Percentiles rank a stretch among this genome's conserved stretches.
Evolutionary conservation across 1,139 yeast genomes (phyloP).

Genomic region (Debaryomyces robertsiae): DNA sequence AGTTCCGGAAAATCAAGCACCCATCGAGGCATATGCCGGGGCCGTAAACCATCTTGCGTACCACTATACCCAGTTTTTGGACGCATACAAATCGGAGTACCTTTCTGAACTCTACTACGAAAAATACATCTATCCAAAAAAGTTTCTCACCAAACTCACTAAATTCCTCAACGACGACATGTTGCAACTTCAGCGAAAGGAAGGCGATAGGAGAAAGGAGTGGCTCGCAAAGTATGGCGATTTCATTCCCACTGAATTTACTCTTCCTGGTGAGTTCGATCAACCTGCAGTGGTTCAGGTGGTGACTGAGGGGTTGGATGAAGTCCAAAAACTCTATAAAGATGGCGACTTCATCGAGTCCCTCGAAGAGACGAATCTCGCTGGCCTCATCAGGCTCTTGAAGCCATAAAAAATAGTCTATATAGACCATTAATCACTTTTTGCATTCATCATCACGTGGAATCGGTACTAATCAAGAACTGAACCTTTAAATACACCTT

Average conservation of each 20-base stretch:
- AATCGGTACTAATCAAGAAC: too few species aligned
- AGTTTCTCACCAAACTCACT: slow-evolving; percentile 34
- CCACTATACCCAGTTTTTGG: slow-evolving; percentile 41
- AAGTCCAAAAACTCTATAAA: slow-evolving; percentile 25
- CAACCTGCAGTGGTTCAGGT: slow-evolving; percentile 47
- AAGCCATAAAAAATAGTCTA: not conserved
- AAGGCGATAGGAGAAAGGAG: slow-evolving; percentile 34
- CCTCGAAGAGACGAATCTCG: slow-evolving; percentile 26
- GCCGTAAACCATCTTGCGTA: slow-evolving; percentile 34
- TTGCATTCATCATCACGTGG: too few species aligned
- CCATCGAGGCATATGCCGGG: slow-evolving; percentile 27
- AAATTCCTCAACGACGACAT: slow-evolving; percentile 40
- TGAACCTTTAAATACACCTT: too few species aligned
- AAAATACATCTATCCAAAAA: slow-evolving; percentile 42
- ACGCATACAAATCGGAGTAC: slow-evolving; percentile 40
- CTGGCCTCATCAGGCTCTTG: slow-evolving; percentile 17
- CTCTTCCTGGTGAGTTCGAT: slow-evolving; percentile 41
- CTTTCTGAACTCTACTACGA: slow-evolving; percentile 45
- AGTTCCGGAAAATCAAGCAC: slow-evolving; percentile 18
- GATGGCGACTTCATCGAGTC: slow-evolving; percentile 15
- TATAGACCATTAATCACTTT: too few species aligned
- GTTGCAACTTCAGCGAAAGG: slow-evolving; percentile 36
- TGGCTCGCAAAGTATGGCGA: slow-evolving; percentile 47
- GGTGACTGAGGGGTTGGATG: slow-evolving; percentile 46
- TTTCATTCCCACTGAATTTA: slow-evolving; percentile 45